phyloP scores from a whole-genome alignment of 805 yeast genomes.

The Metschnikowia continentalis region DNA sequence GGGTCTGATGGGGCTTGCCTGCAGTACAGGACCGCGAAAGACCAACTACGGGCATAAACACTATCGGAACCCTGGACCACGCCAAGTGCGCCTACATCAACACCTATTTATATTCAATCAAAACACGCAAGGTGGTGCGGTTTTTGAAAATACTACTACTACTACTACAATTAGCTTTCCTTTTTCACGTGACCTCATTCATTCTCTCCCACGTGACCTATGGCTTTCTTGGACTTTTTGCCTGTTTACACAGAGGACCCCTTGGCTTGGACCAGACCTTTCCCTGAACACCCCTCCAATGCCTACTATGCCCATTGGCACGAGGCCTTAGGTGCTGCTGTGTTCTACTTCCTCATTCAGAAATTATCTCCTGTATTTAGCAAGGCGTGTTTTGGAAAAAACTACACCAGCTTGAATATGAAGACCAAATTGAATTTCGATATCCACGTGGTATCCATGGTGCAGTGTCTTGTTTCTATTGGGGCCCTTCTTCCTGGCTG shows the following conservation, averaged over 20 bases:
- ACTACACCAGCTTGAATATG: slow-evolving; percentile 45
- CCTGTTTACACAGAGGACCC: slow-evolving; percentile 39
- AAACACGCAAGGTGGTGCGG: neutral
- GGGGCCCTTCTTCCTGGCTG: slow-evolving; percentile 60
- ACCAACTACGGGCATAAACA: too few species aligned
- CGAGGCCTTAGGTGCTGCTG: slow-evolving; percentile 59
- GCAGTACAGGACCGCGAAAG: too few species aligned
- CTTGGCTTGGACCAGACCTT: slow-evolving; percentile 42
- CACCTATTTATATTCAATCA: neutral
- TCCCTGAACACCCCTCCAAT: slow-evolving; percentile 41
- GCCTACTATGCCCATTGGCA: slow-evolving; percentile 61
- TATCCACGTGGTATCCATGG: slow-evolving; percentile 84
- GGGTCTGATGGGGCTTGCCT: too few species aligned
- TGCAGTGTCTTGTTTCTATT: slow-evolving; percentile 71
- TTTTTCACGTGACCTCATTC: neutral
- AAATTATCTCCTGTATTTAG: slow-evolving; percentile 50
- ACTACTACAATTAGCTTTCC: neutral
- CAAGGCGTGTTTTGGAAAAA: slow-evolving; percentile 44
- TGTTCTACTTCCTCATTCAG: slow-evolving; percentile 58
- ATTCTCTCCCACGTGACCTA: neutral
- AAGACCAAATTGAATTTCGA: slow-evolving; percentile 71
- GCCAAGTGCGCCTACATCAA: too few species aligned
- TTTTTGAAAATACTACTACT: too few species aligned
- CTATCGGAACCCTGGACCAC: too few species aligned
- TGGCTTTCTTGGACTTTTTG: slow-evolving; percentile 6